Conservation (phyloP, 805 yeast species). For the Hanseniaspora mollemarum region DNA sequence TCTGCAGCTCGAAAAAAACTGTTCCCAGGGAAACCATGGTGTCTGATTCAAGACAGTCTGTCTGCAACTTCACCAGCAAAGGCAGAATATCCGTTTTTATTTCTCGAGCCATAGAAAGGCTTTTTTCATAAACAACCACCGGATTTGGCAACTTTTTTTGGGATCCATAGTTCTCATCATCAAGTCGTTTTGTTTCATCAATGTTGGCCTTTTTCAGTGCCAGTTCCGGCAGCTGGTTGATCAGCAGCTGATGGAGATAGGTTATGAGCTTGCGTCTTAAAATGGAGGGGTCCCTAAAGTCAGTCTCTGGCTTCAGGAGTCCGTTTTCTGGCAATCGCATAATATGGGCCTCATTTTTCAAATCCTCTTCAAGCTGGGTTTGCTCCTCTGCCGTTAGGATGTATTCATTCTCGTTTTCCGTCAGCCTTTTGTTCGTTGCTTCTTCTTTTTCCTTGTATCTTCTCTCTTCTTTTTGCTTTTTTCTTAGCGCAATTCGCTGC, state of each 20-base stretch:
- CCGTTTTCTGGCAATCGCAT: neutral
- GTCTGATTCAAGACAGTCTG: slow-evolving; percentile 31
- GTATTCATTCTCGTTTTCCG: neutral
- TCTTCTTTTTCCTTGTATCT: neutral
- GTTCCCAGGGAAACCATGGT: slow-evolving; percentile 47
- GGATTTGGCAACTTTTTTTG: neutral
- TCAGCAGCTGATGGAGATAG: slow-evolving; percentile 5
- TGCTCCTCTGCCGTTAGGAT: neutral
- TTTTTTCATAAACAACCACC: slow-evolving; percentile 20
- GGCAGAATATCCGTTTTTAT: slow-evolving; percentile 43
- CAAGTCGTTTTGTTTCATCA: neutral
- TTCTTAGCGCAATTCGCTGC: slow-evolving; percentile 10
- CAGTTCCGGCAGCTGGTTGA: slow-evolving; percentile 3
- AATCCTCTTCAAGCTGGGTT: neutral
- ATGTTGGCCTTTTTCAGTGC: neutral
- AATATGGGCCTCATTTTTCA: neutral
- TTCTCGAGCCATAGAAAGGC: slow-evolving; percentile 26
- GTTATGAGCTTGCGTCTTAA: slow-evolving; percentile 4
- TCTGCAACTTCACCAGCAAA: slow-evolving; percentile 43
- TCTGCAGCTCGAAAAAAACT: slow-evolving; percentile 50
- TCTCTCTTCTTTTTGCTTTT: slow-evolving; percentile 8
- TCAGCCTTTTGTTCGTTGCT: slow-evolving; percentile 1
- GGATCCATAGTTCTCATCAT: neutral
- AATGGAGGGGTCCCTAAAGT: neutral
- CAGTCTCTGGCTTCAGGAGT: neutral